Evolutionary conservation across 140 eudicot species (phyloP).

Genomic region (Ambrosia hybrid): DNA sequence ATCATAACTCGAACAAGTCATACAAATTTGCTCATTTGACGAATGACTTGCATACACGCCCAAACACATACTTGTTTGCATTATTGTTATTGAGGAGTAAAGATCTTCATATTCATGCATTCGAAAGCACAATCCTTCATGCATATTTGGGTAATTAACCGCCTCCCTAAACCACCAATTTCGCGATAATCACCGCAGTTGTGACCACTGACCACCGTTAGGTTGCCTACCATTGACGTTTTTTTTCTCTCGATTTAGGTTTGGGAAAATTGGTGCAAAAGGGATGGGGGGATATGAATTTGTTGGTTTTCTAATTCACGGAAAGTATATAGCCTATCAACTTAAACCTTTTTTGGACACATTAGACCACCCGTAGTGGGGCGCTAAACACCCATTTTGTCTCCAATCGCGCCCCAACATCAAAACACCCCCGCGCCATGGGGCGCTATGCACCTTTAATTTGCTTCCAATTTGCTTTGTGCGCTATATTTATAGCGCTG

Average conservation of each 20-base stretch:
- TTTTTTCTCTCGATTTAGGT: constrained; percentile 1
- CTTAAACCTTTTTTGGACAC: no score
- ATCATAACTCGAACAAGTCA: not conserved
- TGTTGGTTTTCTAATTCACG: constrained; percentile 1
- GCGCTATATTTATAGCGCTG: no score
- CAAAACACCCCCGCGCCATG: no score
- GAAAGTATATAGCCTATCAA: not conserved
- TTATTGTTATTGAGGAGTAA: constrained; percentile 31
- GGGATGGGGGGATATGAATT: not conserved
- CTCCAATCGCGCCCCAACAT: no score
- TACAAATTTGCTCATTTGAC: constrained; percentile 21
- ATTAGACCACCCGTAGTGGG: no score
- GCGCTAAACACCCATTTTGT: no score
- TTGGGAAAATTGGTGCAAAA: no score
- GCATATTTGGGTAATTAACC: constrained; percentile 16
- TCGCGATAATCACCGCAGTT: constrained; percentile 8
- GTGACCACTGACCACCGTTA: not conserved
- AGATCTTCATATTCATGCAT: constrained; percentile 26
- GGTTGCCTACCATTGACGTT: constrained; percentile 28
- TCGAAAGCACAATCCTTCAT: constrained; percentile 26
- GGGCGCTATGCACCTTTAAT: no score
- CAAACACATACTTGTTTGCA: constrained; percentile 29
- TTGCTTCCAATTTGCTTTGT: no score
- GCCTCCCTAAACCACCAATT: constrained; percentile 20
- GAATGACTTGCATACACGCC: constrained; percentile 22